Conservation (phyloP, 495 filamentous ascomycete species). For the Mytilinidion resinicola region DNA sequence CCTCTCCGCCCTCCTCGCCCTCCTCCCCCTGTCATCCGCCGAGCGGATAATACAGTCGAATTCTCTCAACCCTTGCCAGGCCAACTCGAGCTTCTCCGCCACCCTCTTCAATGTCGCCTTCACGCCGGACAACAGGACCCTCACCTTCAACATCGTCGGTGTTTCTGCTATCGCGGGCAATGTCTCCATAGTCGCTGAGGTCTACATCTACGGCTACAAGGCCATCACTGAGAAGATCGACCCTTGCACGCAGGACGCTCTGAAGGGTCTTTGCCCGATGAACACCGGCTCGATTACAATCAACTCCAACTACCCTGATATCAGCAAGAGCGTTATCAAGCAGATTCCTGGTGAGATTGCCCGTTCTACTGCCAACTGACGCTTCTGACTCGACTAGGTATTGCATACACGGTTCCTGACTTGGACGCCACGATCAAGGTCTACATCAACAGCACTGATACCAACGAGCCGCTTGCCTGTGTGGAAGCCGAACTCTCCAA, state of each 20-base stretch:
- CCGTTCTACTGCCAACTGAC: neutral
- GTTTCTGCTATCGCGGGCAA: slow-evolving; percentile 80
- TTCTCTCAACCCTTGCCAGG: slow-evolving; percentile 39
- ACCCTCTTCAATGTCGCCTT: slow-evolving; percentile 78
- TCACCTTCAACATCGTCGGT: slow-evolving; percentile 71
- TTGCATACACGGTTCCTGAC: slow-evolving; percentile 87
- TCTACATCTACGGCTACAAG: slow-evolving; percentile 76
- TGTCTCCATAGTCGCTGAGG: slow-evolving; percentile 68
- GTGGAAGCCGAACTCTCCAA: slow-evolving; percentile 87
- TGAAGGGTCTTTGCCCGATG: slow-evolving; percentile 90
- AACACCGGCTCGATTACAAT: slow-evolving; percentile 74
- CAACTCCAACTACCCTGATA: slow-evolving; percentile 51
- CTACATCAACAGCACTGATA: slow-evolving; percentile 59
- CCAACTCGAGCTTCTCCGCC: slow-evolving; percentile 75
- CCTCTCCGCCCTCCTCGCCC: slow-evolving; percentile 19
- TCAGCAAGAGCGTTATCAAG: slow-evolving; percentile 50
- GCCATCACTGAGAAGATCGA: slow-evolving; percentile 59
- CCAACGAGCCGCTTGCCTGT: slow-evolving; percentile 65
- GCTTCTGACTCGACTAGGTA: slow-evolving; percentile 39
- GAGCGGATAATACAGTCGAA: slow-evolving; percentile 34
- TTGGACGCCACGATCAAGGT: slow-evolving; percentile 83
- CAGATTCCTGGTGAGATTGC: slow-evolving; percentile 59
- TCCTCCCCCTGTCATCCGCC: slow-evolving; percentile 29
- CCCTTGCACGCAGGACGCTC: slow-evolving; percentile 60
- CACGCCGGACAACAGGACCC: slow-evolving; percentile 63